phyloP scores from a whole-genome alignment of 2,329 filamentous ascomycete genomes.

The Hypoxylon sp. region DNA sequence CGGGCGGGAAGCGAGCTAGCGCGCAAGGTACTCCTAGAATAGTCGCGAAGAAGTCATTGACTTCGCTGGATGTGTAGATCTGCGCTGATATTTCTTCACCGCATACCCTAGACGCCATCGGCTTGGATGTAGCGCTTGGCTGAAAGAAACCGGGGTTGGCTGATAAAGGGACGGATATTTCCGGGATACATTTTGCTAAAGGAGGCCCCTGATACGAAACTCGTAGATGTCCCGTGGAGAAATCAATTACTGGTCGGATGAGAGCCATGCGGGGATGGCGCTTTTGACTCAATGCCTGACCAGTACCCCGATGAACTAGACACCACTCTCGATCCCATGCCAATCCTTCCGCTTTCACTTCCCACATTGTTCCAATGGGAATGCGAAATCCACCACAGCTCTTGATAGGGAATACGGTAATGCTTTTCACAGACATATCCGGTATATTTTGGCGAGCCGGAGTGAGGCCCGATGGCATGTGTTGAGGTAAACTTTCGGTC shows the following conservation, averaged over 20 bases:
- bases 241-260: constrained; percentile 79
- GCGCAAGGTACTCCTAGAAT: constrained; percentile 83
- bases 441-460: constrained; percentile 9
- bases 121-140: constrained; percentile 53
- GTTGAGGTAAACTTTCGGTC: constrained; percentile 30
- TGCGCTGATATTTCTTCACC: constrained; percentile 81
- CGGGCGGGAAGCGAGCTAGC: constrained; percentile 84
- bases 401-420: constrained; percentile 91
- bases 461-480: constrained; percentile 2
- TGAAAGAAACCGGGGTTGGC: constrained; percentile 72
- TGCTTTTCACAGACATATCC: constrained; percentile 68
- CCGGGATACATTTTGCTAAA: constrained; percentile 46
- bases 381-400: constrained; percentile 87
- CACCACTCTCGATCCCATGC: constrained; percentile 99
- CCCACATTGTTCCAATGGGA: constrained; percentile 75
- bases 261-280: constrained; percentile 88
- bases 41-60: constrained; percentile 82
- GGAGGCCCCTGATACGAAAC: constrained; percentile 64
- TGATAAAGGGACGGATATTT: constrained; percentile 72
- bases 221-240: constrained; percentile 73
- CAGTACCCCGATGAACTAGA: constrained; percentile 86
- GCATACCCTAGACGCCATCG: constrained; percentile 77
- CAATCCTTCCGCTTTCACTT: constrained; percentile 83
- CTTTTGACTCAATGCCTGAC: constrained; percentile 89
- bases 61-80: constrained; percentile 73